These are phyloP conservation scores for Aspergillus carlsbadensis DNA, from an alignment of 495 filamentous ascomycete species.

Conservation along the genomic window DNA sequence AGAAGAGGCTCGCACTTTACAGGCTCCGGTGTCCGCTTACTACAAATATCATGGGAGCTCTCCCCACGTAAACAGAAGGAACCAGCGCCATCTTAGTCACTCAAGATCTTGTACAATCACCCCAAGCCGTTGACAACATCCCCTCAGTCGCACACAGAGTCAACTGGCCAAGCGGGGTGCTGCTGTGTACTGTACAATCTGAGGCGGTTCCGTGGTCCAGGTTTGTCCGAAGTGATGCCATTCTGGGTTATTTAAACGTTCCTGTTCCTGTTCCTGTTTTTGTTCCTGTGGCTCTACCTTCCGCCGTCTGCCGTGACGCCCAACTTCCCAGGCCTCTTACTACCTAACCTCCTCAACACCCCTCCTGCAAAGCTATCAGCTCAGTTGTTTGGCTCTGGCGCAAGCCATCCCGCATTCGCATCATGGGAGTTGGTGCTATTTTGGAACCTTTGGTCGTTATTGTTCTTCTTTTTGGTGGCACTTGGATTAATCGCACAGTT, in stretches of 20 bases:
- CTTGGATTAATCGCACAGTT: constrained; percentile 54
- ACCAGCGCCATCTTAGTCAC: not conserved
- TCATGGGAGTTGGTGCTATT: constrained; percentile 52
- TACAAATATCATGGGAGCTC: not conserved
- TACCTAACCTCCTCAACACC: not conserved
- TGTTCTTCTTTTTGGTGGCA: constrained; percentile 56
- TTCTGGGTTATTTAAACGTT: not conserved
- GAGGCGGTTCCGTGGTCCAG: not conserved
- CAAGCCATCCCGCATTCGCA: constrained; percentile 7
- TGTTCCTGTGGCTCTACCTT: not conserved
- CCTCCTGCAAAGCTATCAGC: not conserved
- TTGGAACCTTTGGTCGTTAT: constrained; percentile 56
- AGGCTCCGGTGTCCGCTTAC: not conserved
- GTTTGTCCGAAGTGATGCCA: constrained; percentile 5
- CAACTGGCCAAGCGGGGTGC: not conserved
- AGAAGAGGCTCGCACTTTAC: not conserved
- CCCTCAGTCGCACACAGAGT: not conserved
- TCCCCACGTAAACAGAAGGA: constrained; percentile 6
- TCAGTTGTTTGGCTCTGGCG: not conserved
- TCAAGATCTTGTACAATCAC: not conserved
- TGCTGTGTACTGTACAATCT: not conserved
- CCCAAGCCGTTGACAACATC: not conserved
- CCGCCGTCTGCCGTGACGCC: not conserved
- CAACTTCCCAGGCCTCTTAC: not conserved
- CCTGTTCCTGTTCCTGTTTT: not conserved